A percentile compares a stretch with the other conserved stretches of the same genome.
Conservation (phyloP, 495 filamentous ascomycete species). For the Aspergillus baeticus region DNA sequence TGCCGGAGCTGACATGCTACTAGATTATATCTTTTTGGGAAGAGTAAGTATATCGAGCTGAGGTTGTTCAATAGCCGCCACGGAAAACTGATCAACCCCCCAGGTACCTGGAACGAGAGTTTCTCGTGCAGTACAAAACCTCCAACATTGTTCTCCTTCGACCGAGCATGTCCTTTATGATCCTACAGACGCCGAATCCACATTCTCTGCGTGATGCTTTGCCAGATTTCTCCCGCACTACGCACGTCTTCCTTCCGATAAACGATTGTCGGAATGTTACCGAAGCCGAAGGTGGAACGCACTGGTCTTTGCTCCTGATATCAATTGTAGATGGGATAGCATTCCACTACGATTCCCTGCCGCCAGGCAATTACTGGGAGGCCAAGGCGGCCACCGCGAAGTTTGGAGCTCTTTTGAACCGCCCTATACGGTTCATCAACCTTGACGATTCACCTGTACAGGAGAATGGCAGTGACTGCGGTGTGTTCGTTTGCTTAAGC, state of each 20-base stretch:
- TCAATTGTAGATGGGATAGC: slow-evolving; percentile 83
- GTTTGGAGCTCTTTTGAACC: slow-evolving; percentile 62
- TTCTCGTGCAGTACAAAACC: slow-evolving; percentile 68
- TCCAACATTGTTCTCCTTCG: slow-evolving; percentile 89
- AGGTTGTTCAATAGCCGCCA: neutral
- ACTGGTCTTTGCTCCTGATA: slow-evolving; percentile 94
- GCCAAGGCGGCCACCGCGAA: slow-evolving; percentile 64
- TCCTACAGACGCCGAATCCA: slow-evolving; percentile 79
- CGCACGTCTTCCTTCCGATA: slow-evolving; percentile 95
- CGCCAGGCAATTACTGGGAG: slow-evolving; percentile 70
- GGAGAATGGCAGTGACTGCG: slow-evolving; percentile 89
- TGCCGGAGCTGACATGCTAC: slow-evolving; percentile 8
- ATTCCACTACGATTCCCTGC: slow-evolving; percentile 95
- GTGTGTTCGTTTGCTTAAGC: slow-evolving; percentile 90
- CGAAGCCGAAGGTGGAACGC: slow-evolving; percentile 81
- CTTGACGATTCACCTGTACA: slow-evolving; percentile 87
- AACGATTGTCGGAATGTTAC: slow-evolving; percentile 81
- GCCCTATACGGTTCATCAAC: slow-evolving; percentile 66
- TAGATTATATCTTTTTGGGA: slow-evolving; percentile 91
- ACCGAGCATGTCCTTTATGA: slow-evolving; percentile 90
- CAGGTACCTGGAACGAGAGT: slow-evolving; percentile 88
- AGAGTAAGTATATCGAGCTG: slow-evolving; percentile 61
- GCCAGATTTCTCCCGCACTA: slow-evolving; percentile 70
- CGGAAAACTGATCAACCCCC: slow-evolving; percentile 11
- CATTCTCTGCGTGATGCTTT: slow-evolving; percentile 58